These are phyloP conservation scores for Artemisia annua DNA, from an alignment of 129 eudicot species.

Conservation along the genomic window DNA sequence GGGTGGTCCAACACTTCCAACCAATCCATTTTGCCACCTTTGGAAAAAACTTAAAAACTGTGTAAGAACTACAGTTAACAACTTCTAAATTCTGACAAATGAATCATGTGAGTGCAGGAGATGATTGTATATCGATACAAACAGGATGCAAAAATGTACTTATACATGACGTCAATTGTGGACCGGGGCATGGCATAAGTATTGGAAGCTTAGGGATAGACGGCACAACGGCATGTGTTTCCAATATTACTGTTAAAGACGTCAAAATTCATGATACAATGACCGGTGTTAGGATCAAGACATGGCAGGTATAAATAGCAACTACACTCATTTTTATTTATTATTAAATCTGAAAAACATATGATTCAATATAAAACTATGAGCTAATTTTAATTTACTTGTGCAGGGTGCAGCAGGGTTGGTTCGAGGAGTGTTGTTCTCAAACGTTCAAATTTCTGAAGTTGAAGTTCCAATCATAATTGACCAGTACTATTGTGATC, in stretches of 20 bases:
- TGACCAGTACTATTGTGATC: slow-evolving; percentile 88
- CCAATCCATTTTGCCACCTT: not conserved
- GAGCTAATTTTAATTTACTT: not conserved
- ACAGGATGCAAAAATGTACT: slow-evolving; percentile 86
- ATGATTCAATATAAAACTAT: not conserved
- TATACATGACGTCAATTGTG: slow-evolving; percentile 77
- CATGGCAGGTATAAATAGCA: slow-evolving; percentile 79
- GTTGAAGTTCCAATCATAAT: slow-evolving; percentile 80
- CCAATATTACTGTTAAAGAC: slow-evolving; percentile 76
- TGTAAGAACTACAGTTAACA: not conserved
- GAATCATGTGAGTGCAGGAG: slow-evolving; percentile 50
- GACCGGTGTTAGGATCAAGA: slow-evolving; percentile 90
- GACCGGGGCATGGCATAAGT: slow-evolving; percentile 98
- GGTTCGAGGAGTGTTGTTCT: slow-evolving; percentile 60
- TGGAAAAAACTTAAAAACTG: not conserved
- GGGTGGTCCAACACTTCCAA: not conserved
- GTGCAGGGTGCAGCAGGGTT: slow-evolving; percentile 85
- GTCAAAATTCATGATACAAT: slow-evolving; percentile 61
- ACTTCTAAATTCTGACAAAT: not conserved
- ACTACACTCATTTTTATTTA: not conserved
- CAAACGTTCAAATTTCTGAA: slow-evolving; percentile 68
- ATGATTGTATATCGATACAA: slow-evolving; percentile 96
- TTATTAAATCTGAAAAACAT: too few relatives aligned
- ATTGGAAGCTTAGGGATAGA: slow-evolving; percentile 84
- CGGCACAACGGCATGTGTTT: slow-evolving; percentile 75